phyloP scores from a whole-genome alignment of 108 stramenopile species.

The Pseudonitzschia multiseries region DNA sequence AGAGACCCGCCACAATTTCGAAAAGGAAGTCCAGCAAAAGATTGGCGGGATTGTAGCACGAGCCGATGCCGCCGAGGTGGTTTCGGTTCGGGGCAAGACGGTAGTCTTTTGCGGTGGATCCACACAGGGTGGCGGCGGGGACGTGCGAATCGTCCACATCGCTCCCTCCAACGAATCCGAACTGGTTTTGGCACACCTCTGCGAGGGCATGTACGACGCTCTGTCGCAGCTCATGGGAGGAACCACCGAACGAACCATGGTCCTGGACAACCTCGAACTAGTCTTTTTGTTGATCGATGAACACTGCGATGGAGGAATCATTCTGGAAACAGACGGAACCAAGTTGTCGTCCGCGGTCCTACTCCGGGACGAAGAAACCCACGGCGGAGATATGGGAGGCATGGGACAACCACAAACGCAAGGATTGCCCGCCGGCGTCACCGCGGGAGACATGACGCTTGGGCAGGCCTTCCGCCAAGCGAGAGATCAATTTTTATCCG shows the following conservation, averaged over 20 bases:
- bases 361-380: conserved; percentile 48
- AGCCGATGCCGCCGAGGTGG: conserved; percentile 85
- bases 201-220: conserved; percentile 87
- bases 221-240: conserved; percentile 82
- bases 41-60: conserved; percentile 72
- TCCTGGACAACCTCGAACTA: conserved; percentile 85
- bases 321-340: conserved; percentile 77
- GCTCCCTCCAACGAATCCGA: conserved; percentile 77
- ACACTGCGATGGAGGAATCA: conserved; percentile 85
- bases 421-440: conserved; percentile 51
- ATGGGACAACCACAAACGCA: conserved; percentile 29
- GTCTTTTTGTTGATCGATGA: conserved; percentile 89
- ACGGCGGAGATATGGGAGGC: conserved; percentile 20
- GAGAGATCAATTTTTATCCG: conserved; percentile 66
- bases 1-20: conserved; percentile 61
- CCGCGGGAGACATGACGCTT: conserved; percentile 82
- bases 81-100: conserved; percentile 70
- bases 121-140: conserved; percentile 34
- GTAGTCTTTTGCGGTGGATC: conserved; percentile 78
- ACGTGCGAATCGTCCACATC: conserved; percentile 81
- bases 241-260: conserved; percentile 76
- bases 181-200: conserved; percentile 75
- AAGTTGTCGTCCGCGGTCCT: conserved; percentile 76
- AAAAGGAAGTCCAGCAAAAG: conserved; percentile 76
- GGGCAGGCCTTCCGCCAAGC: conserved; percentile 84